Conservation (phyloP, 169 alveolate genomes). For the Plasmodium cynomolgi region DNA sequence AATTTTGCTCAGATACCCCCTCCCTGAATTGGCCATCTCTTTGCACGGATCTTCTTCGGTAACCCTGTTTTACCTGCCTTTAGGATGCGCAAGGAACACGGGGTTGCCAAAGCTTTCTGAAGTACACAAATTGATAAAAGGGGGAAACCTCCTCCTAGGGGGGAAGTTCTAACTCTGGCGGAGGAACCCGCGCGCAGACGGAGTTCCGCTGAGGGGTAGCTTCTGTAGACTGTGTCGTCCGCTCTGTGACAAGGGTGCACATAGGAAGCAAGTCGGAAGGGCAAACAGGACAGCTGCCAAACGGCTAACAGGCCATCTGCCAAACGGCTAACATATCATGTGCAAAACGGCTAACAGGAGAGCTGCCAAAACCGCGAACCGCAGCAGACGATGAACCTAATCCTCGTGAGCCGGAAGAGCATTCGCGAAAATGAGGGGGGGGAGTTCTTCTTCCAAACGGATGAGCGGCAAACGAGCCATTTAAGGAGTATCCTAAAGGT, state of each 20-base stretch:
- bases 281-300: not conserved
- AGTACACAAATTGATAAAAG: not conserved
- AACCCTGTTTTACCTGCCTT: not conserved
- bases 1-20: not conserved
- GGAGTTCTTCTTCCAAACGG: conserved; percentile 42
- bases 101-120: not conserved
- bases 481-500: conserved; percentile 65
- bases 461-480: conserved; percentile 60
- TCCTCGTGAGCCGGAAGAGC: conserved; percentile 24
- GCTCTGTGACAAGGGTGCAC: not conserved
- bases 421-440: conserved; percentile 31
- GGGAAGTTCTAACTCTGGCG: not conserved
- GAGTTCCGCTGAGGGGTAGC: not conserved
- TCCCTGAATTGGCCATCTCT: not conserved
- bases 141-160: not conserved
- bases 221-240: not conserved
- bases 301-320: not conserved
- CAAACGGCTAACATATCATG: no score
- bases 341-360: not conserved
- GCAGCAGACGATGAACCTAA: conserved; percentile 39
- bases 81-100: not conserved
- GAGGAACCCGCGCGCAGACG: not conserved
- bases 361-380: not conserved
- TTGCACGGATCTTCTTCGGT: not conserved
- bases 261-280: not conserved